Base-by-base conservation (phyloP, 2,329 filamentous ascomycete species). In the Penicillium sp. region DNA sequence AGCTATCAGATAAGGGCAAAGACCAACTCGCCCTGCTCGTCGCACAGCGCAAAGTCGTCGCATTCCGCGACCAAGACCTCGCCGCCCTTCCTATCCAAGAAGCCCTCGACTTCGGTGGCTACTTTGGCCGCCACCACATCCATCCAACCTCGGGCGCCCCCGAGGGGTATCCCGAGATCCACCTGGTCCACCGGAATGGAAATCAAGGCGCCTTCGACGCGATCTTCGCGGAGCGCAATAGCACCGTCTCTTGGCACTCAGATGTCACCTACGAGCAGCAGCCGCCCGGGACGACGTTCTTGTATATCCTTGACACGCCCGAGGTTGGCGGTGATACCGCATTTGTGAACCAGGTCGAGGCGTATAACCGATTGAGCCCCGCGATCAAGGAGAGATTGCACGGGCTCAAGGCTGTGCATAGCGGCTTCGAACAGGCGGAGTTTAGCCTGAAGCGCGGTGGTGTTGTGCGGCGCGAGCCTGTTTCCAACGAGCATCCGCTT, bases 251-350 rank as follows among this genome's bases (percentile, higher is more conserved):
- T 3, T 96, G 92, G 92, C 92, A 96, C 78, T 90, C 88, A 0
- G 92, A 96, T 69, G 89, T 96, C 0, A 91, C 90, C 0, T 96
- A 95, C 73, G 93, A 96, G 81, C 79, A 85, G 66, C 92, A 97
- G 77, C 92, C 92, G 2, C 92, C 92, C 0, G 91, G 92, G n/a
- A 96, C 92, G 0, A 96, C 93, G 0, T 95, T 96, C 76, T 78
- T 96, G 38, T 96, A 95, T 73, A 83, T 93, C 58, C 84, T 97
- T 30, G 92, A 96, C 74, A 88, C 85, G 53, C 92, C 92, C 1
- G 83, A 86, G 55, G 88, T 87, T 0, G 92, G 92, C 41, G 92
- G 92, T 49, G 92, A 96, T 72, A 96, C 92, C 0, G 79, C 93
- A 3, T 96, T 96, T 69, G 87, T 85, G 44, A 89, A 94, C 73